Evolutionary conservation across 305 asterid species (phyloP).

Genomic region (Salvia sclarea): DNA sequence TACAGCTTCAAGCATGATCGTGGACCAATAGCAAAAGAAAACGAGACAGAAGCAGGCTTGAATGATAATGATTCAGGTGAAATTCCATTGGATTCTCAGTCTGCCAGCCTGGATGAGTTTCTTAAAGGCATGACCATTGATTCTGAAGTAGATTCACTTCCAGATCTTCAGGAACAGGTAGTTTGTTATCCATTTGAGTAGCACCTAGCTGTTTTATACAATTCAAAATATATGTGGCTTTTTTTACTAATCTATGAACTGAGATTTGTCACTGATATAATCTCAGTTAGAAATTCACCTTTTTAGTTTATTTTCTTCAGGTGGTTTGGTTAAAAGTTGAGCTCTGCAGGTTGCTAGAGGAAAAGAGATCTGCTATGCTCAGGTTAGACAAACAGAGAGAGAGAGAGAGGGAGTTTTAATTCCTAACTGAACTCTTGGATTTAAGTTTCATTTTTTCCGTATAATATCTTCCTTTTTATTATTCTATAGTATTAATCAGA

Average conservation of each 20-base stretch:
- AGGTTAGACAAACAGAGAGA: constrained; percentile 47
- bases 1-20: constrained; percentile 81
- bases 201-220: constrained; percentile 8
- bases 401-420: constrained; percentile 1
- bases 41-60: constrained; percentile 43
- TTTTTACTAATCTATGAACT: not conserved
- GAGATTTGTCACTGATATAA: constrained; percentile 3
- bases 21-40: constrained; percentile 46
- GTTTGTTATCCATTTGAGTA: constrained; percentile 26
- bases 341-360: constrained; percentile 82
- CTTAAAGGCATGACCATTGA: constrained; percentile 50
- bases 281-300: constrained; percentile 28
- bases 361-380: constrained; percentile 78
- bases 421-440: constrained; percentile 17
- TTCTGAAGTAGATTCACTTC: constrained; percentile 72
- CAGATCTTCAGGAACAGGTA: constrained; percentile 93
- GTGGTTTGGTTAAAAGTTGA: constrained; percentile 90
- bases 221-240: constrained; percentile 3
- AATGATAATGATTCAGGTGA: constrained; percentile 41
- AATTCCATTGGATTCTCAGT: constrained; percentile 42
- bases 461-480: not conserved
- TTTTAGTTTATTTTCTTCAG: constrained; percentile 51
- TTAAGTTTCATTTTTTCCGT: not conserved
- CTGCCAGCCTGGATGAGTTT: constrained; percentile 55
- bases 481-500: not conserved